Conservation (phyloP, 2,329 filamentous ascomycete species). For the Stemphylium lycopersici region DNA sequence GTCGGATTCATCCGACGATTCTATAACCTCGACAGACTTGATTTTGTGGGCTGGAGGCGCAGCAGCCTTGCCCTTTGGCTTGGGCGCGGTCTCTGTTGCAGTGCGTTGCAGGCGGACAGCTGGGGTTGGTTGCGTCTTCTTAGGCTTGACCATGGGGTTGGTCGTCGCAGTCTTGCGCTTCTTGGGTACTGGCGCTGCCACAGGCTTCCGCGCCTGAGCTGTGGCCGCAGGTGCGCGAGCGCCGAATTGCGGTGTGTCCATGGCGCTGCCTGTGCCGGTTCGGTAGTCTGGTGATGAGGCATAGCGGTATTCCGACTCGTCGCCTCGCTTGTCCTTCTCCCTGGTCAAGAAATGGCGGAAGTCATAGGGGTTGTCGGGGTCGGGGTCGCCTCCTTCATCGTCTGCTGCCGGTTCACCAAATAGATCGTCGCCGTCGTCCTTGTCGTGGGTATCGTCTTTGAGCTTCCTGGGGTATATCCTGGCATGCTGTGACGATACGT, state of each 20-base stretch:
- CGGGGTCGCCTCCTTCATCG: conserved; percentile 47
- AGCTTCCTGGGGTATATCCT: conserved; percentile 60
- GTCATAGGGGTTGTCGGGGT: conserved; percentile 56
- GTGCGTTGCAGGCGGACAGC: conserved; percentile 47
- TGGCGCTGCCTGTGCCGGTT: conserved; percentile 36
- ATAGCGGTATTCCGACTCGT: conserved; percentile 38
- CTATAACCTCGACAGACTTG: conserved; percentile 41
- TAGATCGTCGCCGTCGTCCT: conserved; percentile 39
- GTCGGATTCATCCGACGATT: conserved; percentile 40
- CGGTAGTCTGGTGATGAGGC: conserved; percentile 39
- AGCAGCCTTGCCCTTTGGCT: conserved; percentile 25
- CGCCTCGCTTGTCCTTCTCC: conserved; percentile 39
- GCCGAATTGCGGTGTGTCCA: conserved; percentile 38
- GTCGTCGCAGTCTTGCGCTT: conserved; percentile 37
- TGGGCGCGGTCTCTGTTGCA: conserved; percentile 23
- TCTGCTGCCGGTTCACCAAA: conserved; percentile 36
- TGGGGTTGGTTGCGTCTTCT: conserved; percentile 34
- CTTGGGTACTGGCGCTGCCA: conserved; percentile 25
- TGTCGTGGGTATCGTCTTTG: conserved; percentile 30
- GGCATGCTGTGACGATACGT: conserved; percentile 69
- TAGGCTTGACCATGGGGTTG: conserved; percentile 30
- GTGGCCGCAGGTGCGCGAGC: conserved; percentile 25
- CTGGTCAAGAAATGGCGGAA: conserved; percentile 54
- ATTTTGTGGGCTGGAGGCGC: conserved; percentile 36
- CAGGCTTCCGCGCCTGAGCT: conserved; percentile 17